phyloP scores from a whole-genome alignment of 306 rosid genomes.

The Malus orientalis region DNA sequence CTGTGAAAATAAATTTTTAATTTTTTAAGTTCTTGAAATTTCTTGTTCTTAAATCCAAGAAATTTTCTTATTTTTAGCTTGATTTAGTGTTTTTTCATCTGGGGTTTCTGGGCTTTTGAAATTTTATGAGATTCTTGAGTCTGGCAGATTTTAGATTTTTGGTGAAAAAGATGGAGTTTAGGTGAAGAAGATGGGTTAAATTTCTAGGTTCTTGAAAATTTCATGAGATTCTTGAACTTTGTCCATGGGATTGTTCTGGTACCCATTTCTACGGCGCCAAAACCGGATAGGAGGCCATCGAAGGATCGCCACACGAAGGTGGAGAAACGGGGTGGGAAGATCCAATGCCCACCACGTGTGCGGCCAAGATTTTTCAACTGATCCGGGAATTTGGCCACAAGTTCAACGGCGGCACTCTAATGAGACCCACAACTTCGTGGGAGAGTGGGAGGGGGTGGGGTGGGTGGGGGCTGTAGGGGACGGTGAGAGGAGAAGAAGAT shows the following conservation, averaged over 20 bases:
- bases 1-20: too few relatives aligned
- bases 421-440: too few relatives aligned
- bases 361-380: conserved; percentile 48
- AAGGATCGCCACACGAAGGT: conserved; percentile 88
- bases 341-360: conserved; percentile 82
- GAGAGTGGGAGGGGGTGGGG: too few relatives aligned
- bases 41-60: background rate
- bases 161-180: too few relatives aligned
- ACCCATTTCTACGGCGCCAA: conserved; percentile 17
- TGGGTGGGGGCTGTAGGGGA: too few relatives aligned
- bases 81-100: background rate
- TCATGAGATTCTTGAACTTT: conserved; percentile 6
- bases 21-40: background rate
- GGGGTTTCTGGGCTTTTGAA: background rate
- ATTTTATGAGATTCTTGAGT: background rate
- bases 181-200: too few relatives aligned
- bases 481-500: too few relatives aligned
- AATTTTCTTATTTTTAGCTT: background rate
- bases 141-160: background rate
- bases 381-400: too few relatives aligned
- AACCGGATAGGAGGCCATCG: conserved; percentile 28
- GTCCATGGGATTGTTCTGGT: conserved; percentile 20
- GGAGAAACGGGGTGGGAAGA: conserved; percentile 77
- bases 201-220: too few relatives aligned
- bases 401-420: too few relatives aligned